These are phyloP conservation scores for Solanum ossicruentum DNA, from an alignment of 257 asterid genomes.

Conservation along the genomic window DNA sequence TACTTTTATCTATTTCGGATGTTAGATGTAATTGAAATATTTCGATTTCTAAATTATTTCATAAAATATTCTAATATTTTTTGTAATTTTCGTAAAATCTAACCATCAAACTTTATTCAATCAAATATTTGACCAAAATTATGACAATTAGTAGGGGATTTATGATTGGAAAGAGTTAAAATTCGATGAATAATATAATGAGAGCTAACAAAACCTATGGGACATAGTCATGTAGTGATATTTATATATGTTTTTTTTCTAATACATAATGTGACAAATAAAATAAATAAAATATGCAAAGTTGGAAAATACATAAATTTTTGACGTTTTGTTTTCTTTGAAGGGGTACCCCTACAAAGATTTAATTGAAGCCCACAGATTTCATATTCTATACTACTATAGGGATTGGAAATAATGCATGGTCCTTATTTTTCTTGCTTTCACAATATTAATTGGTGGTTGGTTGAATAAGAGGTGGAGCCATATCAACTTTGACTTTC, in stretches of 20 bases:
- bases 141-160: not conserved
- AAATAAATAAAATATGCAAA: not conserved
- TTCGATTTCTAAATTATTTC: too few relatives aligned
- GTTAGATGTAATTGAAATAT: too few relatives aligned
- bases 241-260: not conserved
- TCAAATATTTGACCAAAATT: too few relatives aligned
- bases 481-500: not conserved
- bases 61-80: too few relatives aligned
- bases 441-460: not conserved
- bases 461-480: not conserved
- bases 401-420: not conserved
- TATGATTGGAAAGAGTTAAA: not conserved
- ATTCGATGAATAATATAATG: not conserved
- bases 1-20: too few relatives aligned
- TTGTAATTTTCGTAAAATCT: too few relatives aligned
- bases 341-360: not conserved
- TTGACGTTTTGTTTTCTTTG: not conserved
- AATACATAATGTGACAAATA: not conserved
- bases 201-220: not conserved
- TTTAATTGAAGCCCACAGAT: not conserved
- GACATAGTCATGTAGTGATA: not conserved
- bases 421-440: not conserved
- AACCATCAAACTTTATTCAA: too few relatives aligned
- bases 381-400: not conserved
- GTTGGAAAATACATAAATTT: not conserved